A percentile compares a stretch with the other conserved stretches of the same genome.
phyloP scores from a whole-genome alignment of 805 yeast species.

The Spathaspora sp. region DNA sequence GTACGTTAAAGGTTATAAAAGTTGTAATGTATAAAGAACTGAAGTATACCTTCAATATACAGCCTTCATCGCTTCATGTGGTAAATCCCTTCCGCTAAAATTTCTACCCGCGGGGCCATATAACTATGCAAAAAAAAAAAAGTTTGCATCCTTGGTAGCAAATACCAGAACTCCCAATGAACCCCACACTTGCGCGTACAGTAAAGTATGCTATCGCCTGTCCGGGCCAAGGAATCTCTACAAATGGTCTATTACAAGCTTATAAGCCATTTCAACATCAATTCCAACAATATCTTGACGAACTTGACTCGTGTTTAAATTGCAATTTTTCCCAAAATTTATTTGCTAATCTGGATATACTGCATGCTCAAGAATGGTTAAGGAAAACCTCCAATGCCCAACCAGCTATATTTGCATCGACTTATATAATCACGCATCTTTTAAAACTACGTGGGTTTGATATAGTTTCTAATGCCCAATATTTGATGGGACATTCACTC shows the following conservation, averaged over 20 bases:
- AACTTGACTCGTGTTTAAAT: conserved; percentile 19
- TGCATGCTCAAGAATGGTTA: conserved; percentile 16
- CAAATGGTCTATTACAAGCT: conserved; percentile 19
- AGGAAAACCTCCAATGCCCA: conserved; percentile 45
- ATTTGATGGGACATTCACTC: conserved; percentile 45
- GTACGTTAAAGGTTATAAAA: too few species aligned
- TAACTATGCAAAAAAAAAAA: not conserved
- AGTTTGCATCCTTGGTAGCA: not conserved
- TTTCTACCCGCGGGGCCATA: too few species aligned
- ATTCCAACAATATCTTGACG: conserved; percentile 12
- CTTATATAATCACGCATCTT: conserved; percentile 26
- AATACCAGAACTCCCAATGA: not conserved
- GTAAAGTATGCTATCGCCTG: conserved; percentile 24
- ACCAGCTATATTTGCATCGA: conserved; percentile 48
- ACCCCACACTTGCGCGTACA: not conserved
- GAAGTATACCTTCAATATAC: too few species aligned
- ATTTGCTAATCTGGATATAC: conserved; percentile 9
- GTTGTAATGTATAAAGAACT: too few species aligned
- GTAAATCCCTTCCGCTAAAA: too few species aligned
- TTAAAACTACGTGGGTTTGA: conserved; percentile 16
- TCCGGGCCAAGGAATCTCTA: conserved; percentile 33
- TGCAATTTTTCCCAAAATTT: conserved; percentile 18
- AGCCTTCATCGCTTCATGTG: too few species aligned
- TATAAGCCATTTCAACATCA: conserved; percentile 9
- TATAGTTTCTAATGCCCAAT: conserved; percentile 14